Percentiles rank a stretch among this genome's conserved stretches.
These are phyloP conservation scores for Castanopsis chinensis DNA, from an alignment of 306 rosid genomes.

Conservation along the genomic window DNA sequence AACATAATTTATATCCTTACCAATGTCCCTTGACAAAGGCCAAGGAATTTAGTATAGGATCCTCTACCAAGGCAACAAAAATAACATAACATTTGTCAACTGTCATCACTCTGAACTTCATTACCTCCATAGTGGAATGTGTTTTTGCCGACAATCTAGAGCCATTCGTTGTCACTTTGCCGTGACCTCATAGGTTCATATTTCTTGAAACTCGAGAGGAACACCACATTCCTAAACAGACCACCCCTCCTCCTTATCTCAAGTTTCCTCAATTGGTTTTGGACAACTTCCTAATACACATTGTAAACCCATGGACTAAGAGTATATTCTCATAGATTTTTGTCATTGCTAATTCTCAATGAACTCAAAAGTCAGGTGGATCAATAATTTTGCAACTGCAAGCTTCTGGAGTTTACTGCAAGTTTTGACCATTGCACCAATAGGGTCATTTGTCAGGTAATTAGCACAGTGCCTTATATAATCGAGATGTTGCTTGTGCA, in stretches of 20 bases:
- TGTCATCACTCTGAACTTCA: constrained; percentile 44
- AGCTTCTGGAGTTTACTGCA: constrained; percentile 83
- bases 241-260: constrained; percentile 59
- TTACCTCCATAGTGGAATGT: constrained; percentile 73
- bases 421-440: constrained; percentile 74
- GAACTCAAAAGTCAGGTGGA: constrained; percentile 71
- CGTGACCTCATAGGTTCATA: constrained; percentile 75
- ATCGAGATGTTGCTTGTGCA: too few relatives aligned
- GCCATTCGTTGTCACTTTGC: constrained; percentile 62
- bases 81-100: constrained; percentile 57
- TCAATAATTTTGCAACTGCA: constrained; percentile 62
- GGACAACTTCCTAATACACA: constrained; percentile 71
- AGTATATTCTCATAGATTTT: constrained; percentile 23
- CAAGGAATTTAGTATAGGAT: too few relatives aligned
- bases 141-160: constrained; percentile 51
- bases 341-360: constrained; percentile 56
- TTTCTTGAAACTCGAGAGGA: constrained; percentile 53
- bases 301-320: too few relatives aligned
- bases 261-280: constrained; percentile 60
- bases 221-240: constrained; percentile 74
- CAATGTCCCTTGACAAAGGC: too few relatives aligned
- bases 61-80: constrained; percentile 43
- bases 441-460: constrained; percentile 39
- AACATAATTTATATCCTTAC: too few relatives aligned
- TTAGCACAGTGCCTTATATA: too few relatives aligned